Conservation (phyloP, 2,329 filamentous ascomycete genomes). For the Phyllosticta citrichinensis region DNA sequence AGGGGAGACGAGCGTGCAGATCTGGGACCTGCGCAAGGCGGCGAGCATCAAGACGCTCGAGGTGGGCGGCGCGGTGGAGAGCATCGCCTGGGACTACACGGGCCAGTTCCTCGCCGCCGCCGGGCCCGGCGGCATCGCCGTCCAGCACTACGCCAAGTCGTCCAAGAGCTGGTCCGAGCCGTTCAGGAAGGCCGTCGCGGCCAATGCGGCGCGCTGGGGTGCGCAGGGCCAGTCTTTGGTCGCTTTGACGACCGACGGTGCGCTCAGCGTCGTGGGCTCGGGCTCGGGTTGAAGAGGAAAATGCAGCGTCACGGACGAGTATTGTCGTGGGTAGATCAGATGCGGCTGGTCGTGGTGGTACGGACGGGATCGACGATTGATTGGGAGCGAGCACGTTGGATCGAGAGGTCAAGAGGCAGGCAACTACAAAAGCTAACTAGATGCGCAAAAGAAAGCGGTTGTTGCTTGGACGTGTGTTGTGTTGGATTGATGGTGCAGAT, state of each 20-base stretch:
- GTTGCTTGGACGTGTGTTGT: no score
- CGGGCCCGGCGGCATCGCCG: conserved; percentile 68
- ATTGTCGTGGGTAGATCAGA: not conserved
- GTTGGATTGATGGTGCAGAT: no score
- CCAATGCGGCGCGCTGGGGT: conserved; percentile 70
- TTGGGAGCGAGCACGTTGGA: not conserved
- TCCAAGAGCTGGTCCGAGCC: conserved; percentile 85
- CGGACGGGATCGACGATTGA: no score
- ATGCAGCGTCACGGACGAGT: conserved; percentile 12
- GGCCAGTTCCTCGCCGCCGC: conserved; percentile 83
- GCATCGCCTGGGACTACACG: conserved; percentile 84
- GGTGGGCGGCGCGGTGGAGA: conserved; percentile 65
- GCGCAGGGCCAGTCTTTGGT: conserved; percentile 63
- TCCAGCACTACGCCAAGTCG: conserved; percentile 82
- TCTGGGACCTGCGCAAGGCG: conserved; percentile 88
- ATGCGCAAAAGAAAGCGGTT: not conserved
- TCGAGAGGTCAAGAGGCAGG: not conserved
- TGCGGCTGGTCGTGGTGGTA: no score
- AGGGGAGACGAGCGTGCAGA: conserved; percentile 65
- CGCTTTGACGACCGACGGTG: conserved; percentile 63
- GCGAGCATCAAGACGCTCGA: conserved; percentile 77
- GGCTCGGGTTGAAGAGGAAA: conserved; percentile 33
- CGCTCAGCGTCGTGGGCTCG: conserved; percentile 57
- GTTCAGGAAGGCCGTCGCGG: conserved; percentile 63
- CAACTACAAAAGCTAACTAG: not conserved